Base-by-base conservation (phyloP, 106 monocot genomes). In the Platanthera zijinensis region DNA sequence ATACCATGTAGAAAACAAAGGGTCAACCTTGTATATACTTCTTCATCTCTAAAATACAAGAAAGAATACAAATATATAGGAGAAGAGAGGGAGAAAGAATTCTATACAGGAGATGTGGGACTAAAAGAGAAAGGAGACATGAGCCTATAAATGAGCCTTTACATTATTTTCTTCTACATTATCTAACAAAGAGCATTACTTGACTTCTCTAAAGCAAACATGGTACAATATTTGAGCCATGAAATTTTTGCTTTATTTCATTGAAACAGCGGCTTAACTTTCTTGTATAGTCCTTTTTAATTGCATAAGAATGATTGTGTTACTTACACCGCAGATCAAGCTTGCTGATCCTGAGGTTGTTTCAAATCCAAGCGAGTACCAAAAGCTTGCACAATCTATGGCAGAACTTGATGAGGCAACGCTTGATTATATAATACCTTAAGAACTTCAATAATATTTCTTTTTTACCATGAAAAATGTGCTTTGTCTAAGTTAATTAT, bases 271-370 rank as follows among this genome's bases (percentile, higher is more conserved):
- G 5, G 13, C 67, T 67, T 67, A 67, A 25, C 39, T 39, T 19
- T 12, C 3, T 61, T 39, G 32, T 67, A 39, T 67, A 67, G 32
- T 67, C 32, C 30, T 67, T 39, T 32, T 32, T 39, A 61, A 21
- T 61, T 61, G 4, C 67, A 67, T 67, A 10, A 30, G 67, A 30
- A 67, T 39, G 8, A 67, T 67, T 67, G 6, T 75, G 17, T 75
- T 69, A 57, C 48, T 82, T 83, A 51, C 32, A 72, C 52, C 80
- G 52, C 82, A 93, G 96, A 87, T 88, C 78, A 97, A 89, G 83
- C 80, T 97, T 81, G 96, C 93, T 67, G 93, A 97, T 89, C 96
- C 96, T 84, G 96, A 93, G 87, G 69, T 97, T 59, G 85, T 89
- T 59, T 93, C 96, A 74, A 89, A 97, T 88, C 89, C 89, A 77